A percentile compares a stretch with the other conserved stretches of the same genome.
Evolutionary conservation across 2,329 filamentous ascomycete genomes (phyloP).

Genomic region (Sporothrix schenckii): DNA sequence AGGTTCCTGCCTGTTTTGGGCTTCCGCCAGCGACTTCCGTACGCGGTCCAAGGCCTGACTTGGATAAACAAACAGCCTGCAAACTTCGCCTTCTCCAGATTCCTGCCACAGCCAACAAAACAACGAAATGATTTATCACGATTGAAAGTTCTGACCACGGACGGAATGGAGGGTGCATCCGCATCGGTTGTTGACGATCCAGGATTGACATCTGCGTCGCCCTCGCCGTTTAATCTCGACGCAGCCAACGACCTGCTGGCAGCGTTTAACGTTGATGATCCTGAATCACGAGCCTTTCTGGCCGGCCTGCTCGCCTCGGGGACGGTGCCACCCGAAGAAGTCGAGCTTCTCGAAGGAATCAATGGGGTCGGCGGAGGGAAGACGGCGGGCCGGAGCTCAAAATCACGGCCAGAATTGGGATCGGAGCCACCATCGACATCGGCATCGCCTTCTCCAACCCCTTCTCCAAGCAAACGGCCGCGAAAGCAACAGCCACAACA

Average conservation of each 20-base stretch:
- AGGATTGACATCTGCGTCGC: not conserved
- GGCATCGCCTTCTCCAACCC: not conserved
- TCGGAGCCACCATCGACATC: not conserved
- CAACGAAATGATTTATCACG: not conserved
- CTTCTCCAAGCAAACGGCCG: slow-evolving; percentile 17
- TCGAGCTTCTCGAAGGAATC: slow-evolving; percentile 17
- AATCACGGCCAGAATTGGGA: too few relatives aligned
- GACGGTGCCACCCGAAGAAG: slow-evolving; percentile 30
- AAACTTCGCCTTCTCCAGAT: too few relatives aligned
- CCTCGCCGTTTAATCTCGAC: not conserved
- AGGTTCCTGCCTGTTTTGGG: slow-evolving; percentile 13
- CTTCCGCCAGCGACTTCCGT: not conserved
- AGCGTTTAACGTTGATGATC: slow-evolving; percentile 34
- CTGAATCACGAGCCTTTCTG: slow-evolving; percentile 31
- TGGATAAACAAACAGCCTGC: not conserved
- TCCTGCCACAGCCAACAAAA: not conserved
- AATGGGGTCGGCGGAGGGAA: not conserved
- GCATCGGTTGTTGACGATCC: not conserved
- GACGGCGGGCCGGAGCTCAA: not conserved
- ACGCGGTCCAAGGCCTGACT: not conserved
- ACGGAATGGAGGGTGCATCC: not conserved
- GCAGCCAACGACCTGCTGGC: slow-evolving; percentile 30
- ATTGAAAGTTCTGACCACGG: not conserved
- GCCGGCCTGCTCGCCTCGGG: slow-evolving; percentile 32
- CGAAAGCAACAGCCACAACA: not conserved